Conservation (phyloP, 306 rosid genomes). For the Citrullus amarus region DNA sequence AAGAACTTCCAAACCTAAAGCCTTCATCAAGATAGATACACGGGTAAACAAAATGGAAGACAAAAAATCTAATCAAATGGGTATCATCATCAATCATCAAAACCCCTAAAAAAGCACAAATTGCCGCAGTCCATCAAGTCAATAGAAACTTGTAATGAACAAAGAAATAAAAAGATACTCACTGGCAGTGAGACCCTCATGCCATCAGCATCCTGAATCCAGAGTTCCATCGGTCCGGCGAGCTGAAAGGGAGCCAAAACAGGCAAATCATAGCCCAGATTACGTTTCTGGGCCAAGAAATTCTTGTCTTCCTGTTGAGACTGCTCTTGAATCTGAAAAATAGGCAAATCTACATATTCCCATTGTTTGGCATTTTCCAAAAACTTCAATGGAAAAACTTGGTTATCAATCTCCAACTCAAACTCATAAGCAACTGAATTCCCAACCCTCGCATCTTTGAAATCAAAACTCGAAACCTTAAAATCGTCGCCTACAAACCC, state of each 20-base stretch:
- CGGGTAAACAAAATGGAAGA: neutral
- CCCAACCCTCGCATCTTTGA: conserved; percentile 69
- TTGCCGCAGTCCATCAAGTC: neutral
- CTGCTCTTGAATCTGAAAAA: conserved; percentile 50
- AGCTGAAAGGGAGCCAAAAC: conserved; percentile 86
- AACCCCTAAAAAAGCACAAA: neutral
- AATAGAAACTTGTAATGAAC: no score
- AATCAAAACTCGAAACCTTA: conserved; percentile 61
- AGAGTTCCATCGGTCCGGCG: conserved; percentile 96
- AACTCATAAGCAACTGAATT: conserved; percentile 81
- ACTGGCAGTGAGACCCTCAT: conserved; percentile 82
- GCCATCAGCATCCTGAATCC: conserved; percentile 83
- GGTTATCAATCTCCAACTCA: conserved; percentile 59
- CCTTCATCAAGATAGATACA: neutral
- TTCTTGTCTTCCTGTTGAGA: conserved; percentile 15
- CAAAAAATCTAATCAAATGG: neutral
- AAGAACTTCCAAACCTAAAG: neutral
- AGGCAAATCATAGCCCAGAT: conserved; percentile 26
- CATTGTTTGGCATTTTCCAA: conserved; percentile 68
- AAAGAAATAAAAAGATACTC: conserved; percentile 14
- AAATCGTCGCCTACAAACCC: conserved; percentile 56
- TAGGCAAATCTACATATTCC: conserved; percentile 82
- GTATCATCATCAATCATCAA: neutral
- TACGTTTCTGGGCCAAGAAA: conserved; percentile 33
- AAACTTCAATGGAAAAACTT: conserved; percentile 70